A percentile compares a stretch with the other conserved stretches of the same genome.
phyloP scores from a whole-genome alignment of 495 filamentous ascomycete genomes.

The Astrothelium subdiscretum region DNA sequence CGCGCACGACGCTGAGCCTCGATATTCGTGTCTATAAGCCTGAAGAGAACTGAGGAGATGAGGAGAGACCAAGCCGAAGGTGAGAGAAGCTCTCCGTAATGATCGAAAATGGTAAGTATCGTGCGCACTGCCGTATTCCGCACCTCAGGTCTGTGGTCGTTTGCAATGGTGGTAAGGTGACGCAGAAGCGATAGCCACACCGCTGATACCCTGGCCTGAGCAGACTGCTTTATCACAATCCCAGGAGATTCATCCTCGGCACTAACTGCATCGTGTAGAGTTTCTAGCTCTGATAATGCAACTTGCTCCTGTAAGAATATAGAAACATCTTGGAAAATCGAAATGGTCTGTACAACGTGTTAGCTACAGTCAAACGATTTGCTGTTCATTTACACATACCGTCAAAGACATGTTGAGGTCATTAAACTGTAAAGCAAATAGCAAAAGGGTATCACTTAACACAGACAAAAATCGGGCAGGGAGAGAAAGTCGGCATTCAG shows the following conservation, averaged over 20 bases:
- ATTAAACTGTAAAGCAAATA: slow-evolving; percentile 74
- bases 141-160: slow-evolving; percentile 69
- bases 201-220: slow-evolving; percentile 38
- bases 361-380: not conserved
- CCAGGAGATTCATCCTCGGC: not conserved
- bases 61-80: slow-evolving; percentile 75
- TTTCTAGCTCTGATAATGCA: slow-evolving; percentile 34
- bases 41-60: slow-evolving; percentile 66
- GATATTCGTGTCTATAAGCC: slow-evolving; percentile 47
- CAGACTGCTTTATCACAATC: not conserved
- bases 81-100: slow-evolving; percentile 69
- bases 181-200: slow-evolving; percentile 80
- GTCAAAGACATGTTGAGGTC: slow-evolving; percentile 95
- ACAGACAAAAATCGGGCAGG: slow-evolving; percentile 68
- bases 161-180: slow-evolving; percentile 63
- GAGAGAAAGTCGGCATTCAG: slow-evolving; percentile 75
- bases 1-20: slow-evolving; percentile 10
- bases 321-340: slow-evolving; percentile 61
- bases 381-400: slow-evolving; percentile 30
- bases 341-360: not conserved
- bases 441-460: slow-evolving; percentile 77
- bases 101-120: slow-evolving; percentile 81
- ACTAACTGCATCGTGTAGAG: not conserved
- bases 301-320: slow-evolving; percentile 58
- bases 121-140: slow-evolving; percentile 90